Evolutionary conservation across 1,139 yeast species (phyloP).

Genomic region (Hemisphaericaspora xylanilytica): DNA sequence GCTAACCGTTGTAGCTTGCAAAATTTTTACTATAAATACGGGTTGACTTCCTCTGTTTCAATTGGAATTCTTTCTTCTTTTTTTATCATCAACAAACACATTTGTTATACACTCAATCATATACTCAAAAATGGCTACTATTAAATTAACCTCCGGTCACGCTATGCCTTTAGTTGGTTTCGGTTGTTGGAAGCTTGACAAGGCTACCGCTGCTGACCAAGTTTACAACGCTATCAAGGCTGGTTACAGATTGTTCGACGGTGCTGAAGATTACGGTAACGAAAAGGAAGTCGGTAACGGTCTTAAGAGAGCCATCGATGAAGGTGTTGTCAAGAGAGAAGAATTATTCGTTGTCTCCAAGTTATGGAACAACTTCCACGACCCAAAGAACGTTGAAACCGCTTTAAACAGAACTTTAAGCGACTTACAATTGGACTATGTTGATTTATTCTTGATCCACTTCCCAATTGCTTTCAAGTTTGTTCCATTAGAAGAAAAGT

Average conservation of each 20-base stretch:
- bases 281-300: constrained; percentile 75
- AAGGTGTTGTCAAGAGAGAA: constrained; percentile 67
- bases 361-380: constrained; percentile 78
- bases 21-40: constrained; percentile 7
- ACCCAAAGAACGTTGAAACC: constrained; percentile 53
- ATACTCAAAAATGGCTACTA: constrained; percentile 16
- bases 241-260: constrained; percentile 75
- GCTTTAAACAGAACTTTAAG: constrained; percentile 63
- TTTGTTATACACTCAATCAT: not conserved
- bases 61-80: constrained; percentile 1
- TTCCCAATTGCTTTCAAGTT: constrained; percentile 77
- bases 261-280: constrained; percentile 78
- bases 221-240: constrained; percentile 64
- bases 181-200: constrained; percentile 68
- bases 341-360: constrained; percentile 76
- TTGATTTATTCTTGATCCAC: constrained; percentile 75
- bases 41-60: constrained; percentile 2
- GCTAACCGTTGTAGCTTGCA: no score
- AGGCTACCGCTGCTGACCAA: constrained; percentile 54
- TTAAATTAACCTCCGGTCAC: constrained; percentile 57
- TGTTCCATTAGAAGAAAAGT: constrained; percentile 68
- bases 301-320: constrained; percentile 58
- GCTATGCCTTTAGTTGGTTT: constrained; percentile 64
- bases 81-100: not conserved
- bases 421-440: constrained; percentile 65